Conservation (phyloP, 2,329 filamentous ascomycete species). For the Dactylellina haptotyla region DNA sequence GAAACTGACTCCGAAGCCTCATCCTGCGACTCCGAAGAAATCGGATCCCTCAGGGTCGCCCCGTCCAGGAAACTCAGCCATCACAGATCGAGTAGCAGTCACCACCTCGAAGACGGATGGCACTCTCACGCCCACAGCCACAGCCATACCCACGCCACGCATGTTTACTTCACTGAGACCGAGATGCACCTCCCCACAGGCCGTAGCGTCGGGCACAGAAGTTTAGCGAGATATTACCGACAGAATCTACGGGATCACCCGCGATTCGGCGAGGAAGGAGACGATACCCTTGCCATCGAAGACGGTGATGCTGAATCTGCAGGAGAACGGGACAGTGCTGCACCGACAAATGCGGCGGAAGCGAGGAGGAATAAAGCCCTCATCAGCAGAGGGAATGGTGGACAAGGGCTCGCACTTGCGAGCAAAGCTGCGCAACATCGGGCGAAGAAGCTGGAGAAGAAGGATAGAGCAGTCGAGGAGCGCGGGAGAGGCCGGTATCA, state of each 20-base stretch:
- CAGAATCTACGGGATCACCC: slow-evolving; percentile 77
- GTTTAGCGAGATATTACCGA: slow-evolving; percentile 84
- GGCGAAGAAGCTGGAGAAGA: slow-evolving; percentile 73
- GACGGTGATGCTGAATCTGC: slow-evolving; percentile 65
- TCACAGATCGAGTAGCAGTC: slow-evolving; percentile 62
- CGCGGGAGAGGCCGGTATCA: slow-evolving; percentile 72
- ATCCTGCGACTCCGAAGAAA: slow-evolving; percentile 31
- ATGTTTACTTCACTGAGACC: slow-evolving; percentile 86
- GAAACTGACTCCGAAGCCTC: slow-evolving; percentile 94
- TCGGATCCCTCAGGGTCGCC: slow-evolving; percentile 24
- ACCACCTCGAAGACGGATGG: slow-evolving; percentile 79
- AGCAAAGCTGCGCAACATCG: slow-evolving; percentile 78
- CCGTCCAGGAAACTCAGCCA: slow-evolving; percentile 22
- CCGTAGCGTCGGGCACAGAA: slow-evolving; percentile 87
- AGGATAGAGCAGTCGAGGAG: slow-evolving; percentile 73
- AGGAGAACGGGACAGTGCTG: neutral
- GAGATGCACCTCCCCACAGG: slow-evolving; percentile 93
- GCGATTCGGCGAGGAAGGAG: slow-evolving; percentile 66
- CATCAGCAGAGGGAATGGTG: slow-evolving; percentile 76
- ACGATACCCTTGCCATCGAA: slow-evolving; percentile 63
- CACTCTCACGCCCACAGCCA: slow-evolving; percentile 78
- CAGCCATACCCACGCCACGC: slow-evolving; percentile 70
- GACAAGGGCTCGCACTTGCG: slow-evolving; percentile 79
- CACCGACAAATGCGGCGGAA: slow-evolving; percentile 58
- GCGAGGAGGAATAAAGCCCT: slow-evolving; percentile 66